Evolutionary conservation across 116 monocot species (phyloP).

Genomic region (Posidonia oceanica): DNA sequence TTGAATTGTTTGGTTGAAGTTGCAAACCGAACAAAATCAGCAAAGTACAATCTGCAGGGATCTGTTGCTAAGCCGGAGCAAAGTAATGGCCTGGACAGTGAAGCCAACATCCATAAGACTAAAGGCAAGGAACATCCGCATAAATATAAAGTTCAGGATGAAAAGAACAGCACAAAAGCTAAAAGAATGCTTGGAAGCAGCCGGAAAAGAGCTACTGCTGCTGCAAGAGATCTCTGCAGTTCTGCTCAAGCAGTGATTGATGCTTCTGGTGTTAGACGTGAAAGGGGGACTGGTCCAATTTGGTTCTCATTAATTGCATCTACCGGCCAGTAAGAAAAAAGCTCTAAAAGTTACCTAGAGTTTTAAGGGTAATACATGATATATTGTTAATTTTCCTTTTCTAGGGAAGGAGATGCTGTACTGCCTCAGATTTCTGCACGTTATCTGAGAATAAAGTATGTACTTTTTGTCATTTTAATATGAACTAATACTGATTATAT

Average conservation of each 20-base stretch:
- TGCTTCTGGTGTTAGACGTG: constrained; percentile 38
- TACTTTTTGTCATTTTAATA: neutral
- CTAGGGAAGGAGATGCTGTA: constrained; percentile 43
- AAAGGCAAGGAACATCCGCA: constrained; percentile 25
- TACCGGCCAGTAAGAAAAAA: constrained; percentile 43
- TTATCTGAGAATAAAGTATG: constrained; percentile 89
- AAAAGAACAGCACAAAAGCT: constrained; percentile 31
- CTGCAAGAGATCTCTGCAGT: constrained; percentile 19
- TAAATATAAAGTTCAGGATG: constrained; percentile 43
- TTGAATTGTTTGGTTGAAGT: constrained; percentile 84
- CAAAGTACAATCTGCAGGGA: constrained; percentile 31
- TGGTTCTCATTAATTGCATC: constrained; percentile 85
- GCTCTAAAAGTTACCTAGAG: neutral
- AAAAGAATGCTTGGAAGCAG: constrained; percentile 30
- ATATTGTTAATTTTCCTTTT: constrained; percentile 1
- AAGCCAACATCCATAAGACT: constrained; percentile 16
- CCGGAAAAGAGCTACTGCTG: constrained; percentile 22
- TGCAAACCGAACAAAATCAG: constrained; percentile 55
- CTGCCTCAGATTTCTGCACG: constrained; percentile 63
- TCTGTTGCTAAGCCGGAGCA: constrained; percentile 40
- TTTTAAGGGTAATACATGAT: neutral
- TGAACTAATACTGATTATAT: too few species aligned
- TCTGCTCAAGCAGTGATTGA: constrained; percentile 50
- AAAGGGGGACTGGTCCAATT: constrained; percentile 41
- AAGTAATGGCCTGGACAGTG: constrained; percentile 28